Evolutionary conservation across 129 eudicot genomes (phyloP).

Genomic region (Apium graveolens): DNA sequence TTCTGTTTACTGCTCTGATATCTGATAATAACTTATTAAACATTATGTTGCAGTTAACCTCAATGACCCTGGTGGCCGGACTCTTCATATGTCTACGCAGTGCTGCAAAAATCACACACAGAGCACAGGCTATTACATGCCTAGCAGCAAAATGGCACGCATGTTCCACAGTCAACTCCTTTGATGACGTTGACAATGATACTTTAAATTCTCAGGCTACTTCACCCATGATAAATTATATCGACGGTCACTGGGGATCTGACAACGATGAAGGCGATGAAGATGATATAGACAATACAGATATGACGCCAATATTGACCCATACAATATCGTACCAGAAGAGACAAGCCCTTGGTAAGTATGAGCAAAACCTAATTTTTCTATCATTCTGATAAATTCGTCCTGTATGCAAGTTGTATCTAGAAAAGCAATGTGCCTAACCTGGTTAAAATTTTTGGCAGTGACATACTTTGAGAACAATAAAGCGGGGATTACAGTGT

Average conservation of each 20-base stretch:
- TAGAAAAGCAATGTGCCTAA: not conserved
- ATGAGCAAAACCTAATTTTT: not conserved
- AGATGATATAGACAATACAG: constrained; percentile 71
- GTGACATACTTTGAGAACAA: constrained; percentile 87
- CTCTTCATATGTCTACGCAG: constrained; percentile 74
- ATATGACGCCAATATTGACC: constrained; percentile 39
- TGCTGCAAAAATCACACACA: constrained; percentile 87
- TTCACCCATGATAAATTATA: constrained; percentile 17
- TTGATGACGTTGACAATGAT: constrained; percentile 35
- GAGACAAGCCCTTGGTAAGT: constrained; percentile 85
- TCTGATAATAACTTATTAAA: not conserved
- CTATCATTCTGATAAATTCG: not conserved
- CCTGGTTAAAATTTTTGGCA: constrained; percentile 23
- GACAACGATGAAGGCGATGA: constrained; percentile 57
- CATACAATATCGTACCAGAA: constrained; percentile 65
- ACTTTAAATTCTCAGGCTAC: constrained; percentile 29
- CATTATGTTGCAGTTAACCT: constrained; percentile 48
- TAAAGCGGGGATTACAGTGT: constrained; percentile 81
- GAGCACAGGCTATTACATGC: constrained; percentile 65
- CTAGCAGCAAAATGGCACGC: constrained; percentile 90
- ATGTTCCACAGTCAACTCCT: constrained; percentile 55
- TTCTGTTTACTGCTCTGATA: not conserved
- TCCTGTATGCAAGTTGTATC: not conserved
- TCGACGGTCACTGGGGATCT: constrained; percentile 20
- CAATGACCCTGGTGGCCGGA: constrained; percentile 61